phyloP scores from a whole-genome alignment of 441 rosid genomes.

The Raphanus hybrid region DNA sequence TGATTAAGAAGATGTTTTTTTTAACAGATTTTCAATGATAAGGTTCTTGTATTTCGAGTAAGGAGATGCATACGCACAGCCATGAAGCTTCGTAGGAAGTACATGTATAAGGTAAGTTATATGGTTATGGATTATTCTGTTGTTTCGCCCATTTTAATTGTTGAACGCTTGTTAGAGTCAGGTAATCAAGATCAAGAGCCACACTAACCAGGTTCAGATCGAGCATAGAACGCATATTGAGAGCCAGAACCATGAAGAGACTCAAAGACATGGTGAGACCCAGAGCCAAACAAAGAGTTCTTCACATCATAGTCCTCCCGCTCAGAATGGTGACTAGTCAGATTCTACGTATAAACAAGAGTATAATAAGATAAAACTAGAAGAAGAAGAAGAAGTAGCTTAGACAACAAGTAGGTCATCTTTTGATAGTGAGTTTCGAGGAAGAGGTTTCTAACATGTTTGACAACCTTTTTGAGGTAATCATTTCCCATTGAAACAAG shows the following conservation, averaged over 20 bases:
- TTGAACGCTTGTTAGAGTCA: slow-evolving; percentile 46
- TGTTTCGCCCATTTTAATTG: slow-evolving; percentile 30
- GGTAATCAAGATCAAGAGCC: slow-evolving; percentile 61
- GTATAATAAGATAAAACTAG: slow-evolving; percentile 6
- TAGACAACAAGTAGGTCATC: slow-evolving; percentile 41
- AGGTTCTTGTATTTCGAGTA: slow-evolving; percentile 71
- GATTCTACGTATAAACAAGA: slow-evolving; percentile 12
- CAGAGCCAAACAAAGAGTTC: slow-evolving; percentile 35
- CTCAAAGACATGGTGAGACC: slow-evolving; percentile 31
- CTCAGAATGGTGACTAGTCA: slow-evolving; percentile 59
- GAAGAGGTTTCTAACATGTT: slow-evolving; percentile 39
- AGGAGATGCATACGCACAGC: slow-evolving; percentile 76
- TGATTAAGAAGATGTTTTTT: slow-evolving; percentile 26
- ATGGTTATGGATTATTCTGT: slow-evolving; percentile 16
- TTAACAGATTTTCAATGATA: slow-evolving; percentile 88
- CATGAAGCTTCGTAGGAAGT: slow-evolving; percentile 87
- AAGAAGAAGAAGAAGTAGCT: slow-evolving; percentile 32
- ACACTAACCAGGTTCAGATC: slow-evolving; percentile 39
- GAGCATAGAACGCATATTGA: slow-evolving; percentile 40
- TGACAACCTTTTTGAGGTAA: slow-evolving; percentile 59
- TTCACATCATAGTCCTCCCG: slow-evolving; percentile 35
- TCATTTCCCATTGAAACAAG: slow-evolving; percentile 22
- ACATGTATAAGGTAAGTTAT: slow-evolving; percentile 71
- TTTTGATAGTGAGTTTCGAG: slow-evolving; percentile 40
- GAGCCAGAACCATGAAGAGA: slow-evolving; percentile 28